Evolutionary conservation across 768 basidiomycete species (phyloP).

Genomic region (Tulasnella calospora): DNA sequence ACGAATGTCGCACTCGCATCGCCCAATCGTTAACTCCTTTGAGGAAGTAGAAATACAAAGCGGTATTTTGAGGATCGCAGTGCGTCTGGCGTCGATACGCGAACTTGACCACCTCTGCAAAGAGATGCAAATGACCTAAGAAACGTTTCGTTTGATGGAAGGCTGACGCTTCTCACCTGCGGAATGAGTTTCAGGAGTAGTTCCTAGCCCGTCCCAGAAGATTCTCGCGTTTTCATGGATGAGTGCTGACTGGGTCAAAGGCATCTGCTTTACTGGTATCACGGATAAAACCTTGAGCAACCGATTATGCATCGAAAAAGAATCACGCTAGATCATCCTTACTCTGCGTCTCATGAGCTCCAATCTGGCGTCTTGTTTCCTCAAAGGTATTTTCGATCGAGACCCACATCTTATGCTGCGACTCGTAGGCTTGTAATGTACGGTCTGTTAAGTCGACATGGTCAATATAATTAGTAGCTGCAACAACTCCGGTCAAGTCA

Average conservation of each 20-base stretch:
- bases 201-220: conserved; percentile 43
- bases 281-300: background rate
- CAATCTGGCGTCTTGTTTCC: conserved; percentile 66
- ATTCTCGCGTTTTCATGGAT: background rate
- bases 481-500: background rate
- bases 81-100: conserved; percentile 77
- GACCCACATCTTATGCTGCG: conserved; percentile 43
- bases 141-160: conserved; percentile 21
- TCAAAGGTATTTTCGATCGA: conserved; percentile 54
- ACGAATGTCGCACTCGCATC: conserved; percentile 45
- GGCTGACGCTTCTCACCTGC: conserved; percentile 42
- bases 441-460: conserved; percentile 40
- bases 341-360: conserved; percentile 77
- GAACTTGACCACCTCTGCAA: conserved; percentile 64
- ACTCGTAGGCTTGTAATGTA: conserved; percentile 35
- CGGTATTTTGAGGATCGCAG: conserved; percentile 64
- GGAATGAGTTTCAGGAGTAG: conserved; percentile 63
- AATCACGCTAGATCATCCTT: conserved; percentile 30
- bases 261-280: background rate
- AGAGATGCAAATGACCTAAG: background rate
- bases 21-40: conserved; percentile 3
- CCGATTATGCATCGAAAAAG: too few relatives aligned
- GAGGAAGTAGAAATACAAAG: conserved; percentile 52
- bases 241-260: background rate
- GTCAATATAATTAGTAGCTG: background rate